These are phyloP conservation scores for Erucastrum elatum DNA, from an alignment of 345 rosid species.

Conservation along the genomic window DNA sequence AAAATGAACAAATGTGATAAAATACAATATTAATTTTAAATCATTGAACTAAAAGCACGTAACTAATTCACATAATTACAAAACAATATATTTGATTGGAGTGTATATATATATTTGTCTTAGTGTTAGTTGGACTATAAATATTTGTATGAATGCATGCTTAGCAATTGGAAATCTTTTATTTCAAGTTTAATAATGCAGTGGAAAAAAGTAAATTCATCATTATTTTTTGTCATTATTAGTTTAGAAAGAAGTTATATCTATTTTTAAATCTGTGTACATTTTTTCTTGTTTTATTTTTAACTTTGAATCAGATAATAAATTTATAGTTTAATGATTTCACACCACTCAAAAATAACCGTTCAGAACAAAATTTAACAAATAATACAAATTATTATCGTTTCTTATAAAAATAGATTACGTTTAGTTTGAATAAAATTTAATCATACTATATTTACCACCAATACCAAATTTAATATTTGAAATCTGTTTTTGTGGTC, in stretches of 20 bases:
- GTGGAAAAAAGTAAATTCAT: not conserved
- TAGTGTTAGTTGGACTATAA: not conserved
- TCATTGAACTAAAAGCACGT: not conserved
- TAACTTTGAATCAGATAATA: not conserved
- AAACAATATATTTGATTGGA: not conserved
- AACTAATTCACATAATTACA: not conserved
- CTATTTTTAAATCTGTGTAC: not conserved
- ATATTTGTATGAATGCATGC: not conserved
- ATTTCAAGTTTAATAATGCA: not conserved
- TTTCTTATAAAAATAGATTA: slow-evolving; percentile 28
- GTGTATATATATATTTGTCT: not conserved
- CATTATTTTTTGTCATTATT: slow-evolving; percentile 1
- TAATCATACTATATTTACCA: slow-evolving; percentile 30
- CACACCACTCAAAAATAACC: slow-evolving; percentile 9
- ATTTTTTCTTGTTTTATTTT: not conserved
- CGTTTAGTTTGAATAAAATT: slow-evolving; percentile 7
- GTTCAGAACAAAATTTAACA: not conserved
- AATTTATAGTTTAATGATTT: not conserved
- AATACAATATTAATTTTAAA: not conserved
- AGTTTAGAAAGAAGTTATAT: not conserved
- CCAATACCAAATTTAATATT: not conserved
- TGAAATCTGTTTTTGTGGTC: slow-evolving; percentile 19
- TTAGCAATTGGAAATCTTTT: not conserved
- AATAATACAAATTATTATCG: not conserved
- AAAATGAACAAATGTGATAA: not conserved